Base-by-base conservation (phyloP, 495 filamentous ascomycete genomes). In the Neurospora discreta region DNA sequence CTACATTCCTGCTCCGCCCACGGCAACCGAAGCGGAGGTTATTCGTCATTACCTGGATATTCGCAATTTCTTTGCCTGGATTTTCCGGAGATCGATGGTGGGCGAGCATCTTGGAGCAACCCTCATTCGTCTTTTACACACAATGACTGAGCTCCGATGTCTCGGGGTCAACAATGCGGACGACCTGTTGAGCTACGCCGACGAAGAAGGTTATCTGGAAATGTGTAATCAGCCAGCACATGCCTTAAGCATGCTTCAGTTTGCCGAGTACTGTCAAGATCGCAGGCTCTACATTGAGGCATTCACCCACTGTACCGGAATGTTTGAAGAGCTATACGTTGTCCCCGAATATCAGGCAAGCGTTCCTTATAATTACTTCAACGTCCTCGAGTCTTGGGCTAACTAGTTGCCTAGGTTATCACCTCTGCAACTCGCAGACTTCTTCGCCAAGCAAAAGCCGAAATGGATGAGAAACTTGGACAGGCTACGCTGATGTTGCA, bases 31-130 rank as follows among this genome's bases (percentile, higher is more conserved):
- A 73, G 81, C 85, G 18, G 83, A 86, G 43, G 80, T 84, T 5
- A 86, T 87, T 70, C 74, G 80, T 16, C 89, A 88, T 73, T 88
- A 92, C 72, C 70, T 90, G 16, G 86, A 87, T 2, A 90, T 86
- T 1, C 84, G 90, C n/a, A 92, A 92, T 72, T 86, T 91, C 74
- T 88, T 92, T 70, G 90, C 90, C 43, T 91, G 85, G 81, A 78
- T 90, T 13, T 86, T 88, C 73, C 80, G 83, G 11, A 86, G 84
- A 71, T 85, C 90, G 0, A 72, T 92, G 44, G 89, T 91, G 15
- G 90, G 90, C 2, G 80, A 81, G 33, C 81, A 83, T 71, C 82
- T 92, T 38, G 89, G 90, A 8, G 75, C 78, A 41, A 81, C 89
- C 3, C 75, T 92, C 33, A 81, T 88, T n/a, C 79, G 81, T 39